Percentiles rank a stretch among this genome's conserved stretches.
These are phyloP conservation scores for Blepharisma stoltei DNA, from an alignment of 73 alveolate species.

Conservation along the genomic window DNA sequence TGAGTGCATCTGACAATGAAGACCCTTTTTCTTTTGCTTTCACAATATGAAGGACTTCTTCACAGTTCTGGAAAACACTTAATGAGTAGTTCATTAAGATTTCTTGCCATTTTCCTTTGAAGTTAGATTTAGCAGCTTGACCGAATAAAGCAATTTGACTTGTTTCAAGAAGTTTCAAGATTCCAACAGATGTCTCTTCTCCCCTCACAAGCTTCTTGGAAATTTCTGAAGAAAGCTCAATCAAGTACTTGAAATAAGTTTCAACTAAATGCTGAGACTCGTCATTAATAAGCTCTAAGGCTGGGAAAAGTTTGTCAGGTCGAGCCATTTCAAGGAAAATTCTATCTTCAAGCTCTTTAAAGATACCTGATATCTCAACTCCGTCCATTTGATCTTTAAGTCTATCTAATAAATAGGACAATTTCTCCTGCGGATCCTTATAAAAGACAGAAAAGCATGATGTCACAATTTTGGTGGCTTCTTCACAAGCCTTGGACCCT, in stretches of 20 bases:
- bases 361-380: not conserved
- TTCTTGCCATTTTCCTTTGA: conserved; percentile 15
- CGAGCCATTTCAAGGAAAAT: conserved; percentile 14
- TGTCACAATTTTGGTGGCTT: not conserved
- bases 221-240: not conserved
- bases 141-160: not conserved
- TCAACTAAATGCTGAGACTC: too few relatives aligned
- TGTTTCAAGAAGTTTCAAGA: not conserved
- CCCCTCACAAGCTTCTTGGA: not conserved
- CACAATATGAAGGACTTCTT: too few relatives aligned
- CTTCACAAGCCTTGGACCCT: not conserved
- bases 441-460: not conserved
- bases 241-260: too few relatives aligned
- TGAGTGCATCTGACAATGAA: not conserved
- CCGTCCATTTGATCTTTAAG: not conserved
- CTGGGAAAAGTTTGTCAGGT: too few relatives aligned
- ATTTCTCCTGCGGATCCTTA: not conserved
- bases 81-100: too few relatives aligned
- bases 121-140: conserved; percentile 2
- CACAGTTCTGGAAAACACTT: too few relatives aligned
- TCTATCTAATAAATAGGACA: not conserved
- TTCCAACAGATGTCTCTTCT: not conserved
- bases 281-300: too few relatives aligned
- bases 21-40: too few relatives aligned
- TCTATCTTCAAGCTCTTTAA: not conserved